Evolutionary conservation across 108 stramenopile genomes (phyloP), one percentile per base, ranked within the genome.

Genomic region (Chaetoceros tenuissimus): DNA sequence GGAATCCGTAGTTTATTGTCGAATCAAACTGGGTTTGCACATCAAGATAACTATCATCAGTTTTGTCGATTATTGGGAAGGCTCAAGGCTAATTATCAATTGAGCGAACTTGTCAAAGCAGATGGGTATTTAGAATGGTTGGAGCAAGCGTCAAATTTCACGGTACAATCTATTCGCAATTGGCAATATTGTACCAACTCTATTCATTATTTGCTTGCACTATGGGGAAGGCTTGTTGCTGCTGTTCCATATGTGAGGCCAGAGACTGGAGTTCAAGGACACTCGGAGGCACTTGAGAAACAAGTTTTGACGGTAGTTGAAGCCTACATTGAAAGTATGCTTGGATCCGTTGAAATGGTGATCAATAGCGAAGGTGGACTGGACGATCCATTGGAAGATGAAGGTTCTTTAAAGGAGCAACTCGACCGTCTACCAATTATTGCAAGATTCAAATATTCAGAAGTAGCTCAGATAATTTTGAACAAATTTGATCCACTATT

Each of bases 241-340:
- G 98, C 98, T n/a, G 89, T 98, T 24, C 98, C 98, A 0, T 97
- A 98, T 67, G 92, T 98, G 28, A 75, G 94, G 48, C 81, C 90
- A 20, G 94, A 95, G 44, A 75, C 89, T 10, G 95, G 89, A 21
- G 84, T 80, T 3, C 87, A 80, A 52, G 86, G 87, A 25, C 94
- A 95, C 68, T 85, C 83, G 19, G 78, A 92, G 50, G 80, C 78
- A 24, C 69, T 96, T 59, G 87, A 93, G 73, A 89, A 79, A 43
- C 92, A 92, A 60, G 87, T 94, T n/a, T 57, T 95, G 62, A 67
- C 77, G 31, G 94, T 96, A 43, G 77, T 89, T 17, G 82, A 95
- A 64, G 78, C 91, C 22, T 96, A 98, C 66, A 81, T 98, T 34
- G 85, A 89, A 27, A 88, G 89, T 55, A 96, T 98, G 97, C 68